phyloP scores from a whole-genome alignment of 2,329 filamentous ascomycete genomes.

The Polytolypa hystricis region DNA sequence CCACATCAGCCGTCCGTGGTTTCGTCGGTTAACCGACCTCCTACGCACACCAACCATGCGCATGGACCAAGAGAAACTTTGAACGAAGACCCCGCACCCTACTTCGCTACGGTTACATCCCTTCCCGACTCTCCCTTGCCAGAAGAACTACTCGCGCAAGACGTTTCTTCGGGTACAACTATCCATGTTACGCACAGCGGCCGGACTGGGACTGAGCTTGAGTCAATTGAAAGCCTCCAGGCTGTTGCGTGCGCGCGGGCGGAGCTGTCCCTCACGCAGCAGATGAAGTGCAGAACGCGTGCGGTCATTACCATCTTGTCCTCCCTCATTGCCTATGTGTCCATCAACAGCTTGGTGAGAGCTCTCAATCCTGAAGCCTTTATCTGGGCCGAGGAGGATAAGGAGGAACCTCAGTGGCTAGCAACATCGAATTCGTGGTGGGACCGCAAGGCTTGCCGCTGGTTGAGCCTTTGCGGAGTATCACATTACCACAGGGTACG shows the following conservation, averaged over 20 bases:
- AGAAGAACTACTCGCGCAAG: neutral
- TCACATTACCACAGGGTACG: constrained; percentile 57
- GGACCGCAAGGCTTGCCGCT: constrained; percentile 66
- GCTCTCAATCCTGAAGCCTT: constrained; percentile 54
- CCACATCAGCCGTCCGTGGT: constrained; percentile 1
- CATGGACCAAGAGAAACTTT: neutral
- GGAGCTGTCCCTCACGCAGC: constrained; percentile 15
- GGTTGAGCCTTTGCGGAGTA: constrained; percentile 69
- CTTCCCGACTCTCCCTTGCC: neutral
- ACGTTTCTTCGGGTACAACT: neutral
- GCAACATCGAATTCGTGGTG: constrained; percentile 60
- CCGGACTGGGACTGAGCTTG: constrained; percentile 1
- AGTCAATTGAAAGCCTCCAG: constrained; percentile 2
- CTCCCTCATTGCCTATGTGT: constrained; percentile 32
- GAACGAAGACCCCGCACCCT: neutral
- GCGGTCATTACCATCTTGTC: constrained; percentile 30
- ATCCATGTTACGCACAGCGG: constrained; percentile 3
- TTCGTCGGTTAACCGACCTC: constrained; percentile 8
- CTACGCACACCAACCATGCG: neutral
- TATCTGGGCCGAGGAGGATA: constrained; percentile 47
- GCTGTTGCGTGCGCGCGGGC: constrained; percentile 2
- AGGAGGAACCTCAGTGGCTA: constrained; percentile 58
- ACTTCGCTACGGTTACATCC: neutral
- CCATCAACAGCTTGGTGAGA: constrained; percentile 39
- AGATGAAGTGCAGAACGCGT: constrained; percentile 32